phyloP scores from a whole-genome alignment of 768 basidiomycete species.

The Phlegmacium glaucopus region DNA sequence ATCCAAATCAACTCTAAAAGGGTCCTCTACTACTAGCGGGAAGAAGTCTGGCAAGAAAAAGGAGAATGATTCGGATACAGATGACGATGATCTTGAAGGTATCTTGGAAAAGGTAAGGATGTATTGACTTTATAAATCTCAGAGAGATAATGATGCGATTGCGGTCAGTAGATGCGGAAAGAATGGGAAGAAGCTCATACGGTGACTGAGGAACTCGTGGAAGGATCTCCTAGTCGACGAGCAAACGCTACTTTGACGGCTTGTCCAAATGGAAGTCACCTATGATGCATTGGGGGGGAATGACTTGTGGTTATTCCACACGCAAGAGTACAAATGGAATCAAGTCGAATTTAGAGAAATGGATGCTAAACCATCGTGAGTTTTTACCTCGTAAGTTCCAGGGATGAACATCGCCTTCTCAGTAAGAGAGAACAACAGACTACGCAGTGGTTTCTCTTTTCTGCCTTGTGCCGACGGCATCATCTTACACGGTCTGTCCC shows the following conservation, averaged over 20 bases:
- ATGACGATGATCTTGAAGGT: constrained; percentile 72
- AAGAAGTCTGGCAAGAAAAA: constrained; percentile 19
- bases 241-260: constrained; percentile 82
- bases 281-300: constrained; percentile 86
- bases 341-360: constrained; percentile 72
- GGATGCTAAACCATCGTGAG: constrained; percentile 69
- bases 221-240: constrained; percentile 77
- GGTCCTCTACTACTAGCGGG: not conserved
- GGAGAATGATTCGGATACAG: constrained; percentile 49
- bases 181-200: constrained; percentile 83
- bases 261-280: constrained; percentile 75
- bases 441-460: constrained; percentile 84
- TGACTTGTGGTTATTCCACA: constrained; percentile 89
- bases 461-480: constrained; percentile 76
- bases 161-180: constrained; percentile 61
- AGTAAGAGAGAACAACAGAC: constrained; percentile 38
- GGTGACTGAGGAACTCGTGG: constrained; percentile 82
- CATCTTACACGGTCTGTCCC: constrained; percentile 68
- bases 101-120: constrained; percentile 71
- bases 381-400: not conserved
- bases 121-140: not conserved
- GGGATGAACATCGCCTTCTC: not conserved
- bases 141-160: constrained; percentile 5
- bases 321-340: constrained; percentile 82
- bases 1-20: constrained; percentile 3